Evolutionary conservation across 495 filamentous ascomycete genomes (phyloP), one percentile per base, ranked within the genome.

Genomic region (Sordaria brevicollis): DNA sequence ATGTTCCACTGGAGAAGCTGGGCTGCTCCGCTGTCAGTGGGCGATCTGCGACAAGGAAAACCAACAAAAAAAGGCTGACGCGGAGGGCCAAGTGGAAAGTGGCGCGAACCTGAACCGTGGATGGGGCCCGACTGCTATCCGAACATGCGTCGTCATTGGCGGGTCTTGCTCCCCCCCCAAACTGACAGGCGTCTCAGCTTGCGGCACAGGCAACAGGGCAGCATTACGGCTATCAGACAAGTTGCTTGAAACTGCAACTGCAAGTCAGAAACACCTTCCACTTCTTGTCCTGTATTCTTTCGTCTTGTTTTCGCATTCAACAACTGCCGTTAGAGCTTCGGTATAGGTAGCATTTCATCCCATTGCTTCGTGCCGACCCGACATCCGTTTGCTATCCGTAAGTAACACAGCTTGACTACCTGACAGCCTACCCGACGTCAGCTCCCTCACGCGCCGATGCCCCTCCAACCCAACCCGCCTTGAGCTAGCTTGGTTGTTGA

Each of bases 151-250:
- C 31, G 41, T 65, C 49, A 69, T 69, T 69, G 68, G 68, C 35
- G 41, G 29, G 68, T 29, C 38, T n/a, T n/a, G 15, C 33, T 34
- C 49, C 43, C 49, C 49, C 35, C 49, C 49, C 35, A 57, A 57
- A 62, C 49, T 15, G 49, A 57, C 49, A 62, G 49, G 19, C 66
- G 74, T 72, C 69, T 74, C 74, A 76, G 74, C 74, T 72, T 75
- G 68, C 71, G 74, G 71, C 70, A 70, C 62, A 57, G 10, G 49
- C 49, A 57, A 57, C 49, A 57, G 21, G 43, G 21, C 43, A 54
- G 43, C 43, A 49, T 36, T 36, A 9, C 35, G 35, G 35, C 35
- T 36, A 36, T 36, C 41, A 49, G 41, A 49, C 41, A 54, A 54
- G 43, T 54, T 54, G 43, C 43, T 54, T 54, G 19, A 54, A 8